Conservation (phyloP, 306 rosid species). For the Cucumis melo region DNA sequence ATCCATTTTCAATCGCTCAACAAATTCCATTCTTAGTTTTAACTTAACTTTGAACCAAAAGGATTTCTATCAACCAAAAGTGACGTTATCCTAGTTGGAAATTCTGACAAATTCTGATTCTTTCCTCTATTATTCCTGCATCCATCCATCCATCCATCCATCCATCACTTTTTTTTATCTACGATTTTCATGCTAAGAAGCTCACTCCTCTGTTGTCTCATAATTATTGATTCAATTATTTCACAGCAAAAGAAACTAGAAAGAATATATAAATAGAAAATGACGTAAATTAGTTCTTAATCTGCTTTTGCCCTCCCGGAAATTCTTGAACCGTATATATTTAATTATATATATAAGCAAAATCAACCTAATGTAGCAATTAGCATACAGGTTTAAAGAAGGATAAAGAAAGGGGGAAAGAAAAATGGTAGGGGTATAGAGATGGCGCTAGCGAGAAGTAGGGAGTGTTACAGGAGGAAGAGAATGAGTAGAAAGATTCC, state of each 20-base stretch:
- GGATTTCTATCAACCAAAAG: background rate
- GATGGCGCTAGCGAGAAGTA: conserved; percentile 13
- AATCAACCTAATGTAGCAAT: background rate
- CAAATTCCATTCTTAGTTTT: background rate
- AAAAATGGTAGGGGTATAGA: background rate
- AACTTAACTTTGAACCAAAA: background rate
- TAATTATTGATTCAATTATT: background rate
- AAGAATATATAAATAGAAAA: background rate
- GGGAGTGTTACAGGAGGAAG: background rate
- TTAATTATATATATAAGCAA: background rate
- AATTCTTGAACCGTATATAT: background rate
- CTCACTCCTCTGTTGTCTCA: background rate
- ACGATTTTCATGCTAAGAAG: background rate
- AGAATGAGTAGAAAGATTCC: conserved; percentile 11
- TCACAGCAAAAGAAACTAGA: background rate
- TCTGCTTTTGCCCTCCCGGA: background rate
- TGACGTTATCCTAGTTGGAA: background rate
- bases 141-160: background rate
- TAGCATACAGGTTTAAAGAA: background rate
- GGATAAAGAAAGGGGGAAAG: background rate
- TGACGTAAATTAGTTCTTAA: background rate
- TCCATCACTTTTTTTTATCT: background rate
- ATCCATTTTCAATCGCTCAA: background rate
- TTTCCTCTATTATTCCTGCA: background rate
- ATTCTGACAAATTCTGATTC: background rate